These are phyloP conservation scores for Trapa incisa DNA, from an alignment of 345 rosid genomes.

Conservation along the genomic window DNA sequence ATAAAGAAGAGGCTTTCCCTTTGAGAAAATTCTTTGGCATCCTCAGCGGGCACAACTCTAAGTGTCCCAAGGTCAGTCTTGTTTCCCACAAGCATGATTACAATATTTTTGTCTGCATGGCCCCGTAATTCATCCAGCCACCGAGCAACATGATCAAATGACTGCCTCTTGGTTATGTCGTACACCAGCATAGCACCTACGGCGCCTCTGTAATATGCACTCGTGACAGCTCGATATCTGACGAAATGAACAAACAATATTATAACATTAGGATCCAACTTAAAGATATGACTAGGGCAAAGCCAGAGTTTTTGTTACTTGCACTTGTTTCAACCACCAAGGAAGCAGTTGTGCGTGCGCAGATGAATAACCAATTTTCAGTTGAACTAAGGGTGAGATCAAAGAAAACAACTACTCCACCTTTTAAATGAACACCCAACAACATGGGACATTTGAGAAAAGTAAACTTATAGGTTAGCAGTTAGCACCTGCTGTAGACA, in stretches of 20 bases:
- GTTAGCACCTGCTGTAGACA: neutral
- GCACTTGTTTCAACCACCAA: neutral
- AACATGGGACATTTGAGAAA: neutral
- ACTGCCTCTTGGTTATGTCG: constrained; percentile 40
- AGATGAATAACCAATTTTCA: no score
- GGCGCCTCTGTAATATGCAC: constrained; percentile 62
- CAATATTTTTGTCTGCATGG: constrained; percentile 48
- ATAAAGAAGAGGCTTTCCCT: constrained; percentile 43
- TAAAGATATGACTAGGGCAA: neutral
- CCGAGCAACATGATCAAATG: constrained; percentile 45
- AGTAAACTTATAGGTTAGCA: neutral
- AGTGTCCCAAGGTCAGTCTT: constrained; percentile 41
- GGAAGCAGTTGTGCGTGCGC: neutral
- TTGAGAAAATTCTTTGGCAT: constrained; percentile 50
- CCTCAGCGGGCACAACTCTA: constrained; percentile 46
- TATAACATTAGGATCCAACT: neutral
- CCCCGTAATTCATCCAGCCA: constrained; percentile 52
- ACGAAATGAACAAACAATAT: neutral
- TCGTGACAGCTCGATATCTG: constrained; percentile 60
- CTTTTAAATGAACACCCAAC: no score
- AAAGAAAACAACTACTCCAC: no score
- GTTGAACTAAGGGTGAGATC: neutral
- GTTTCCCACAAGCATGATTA: constrained; percentile 52
- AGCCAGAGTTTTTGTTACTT: neutral
- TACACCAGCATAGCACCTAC: constrained; percentile 62